These are phyloP conservation scores for Chalciporus pseudorubinellus DNA, from an alignment of 768 basidiomycete genomes.

Conservation along the genomic window DNA sequence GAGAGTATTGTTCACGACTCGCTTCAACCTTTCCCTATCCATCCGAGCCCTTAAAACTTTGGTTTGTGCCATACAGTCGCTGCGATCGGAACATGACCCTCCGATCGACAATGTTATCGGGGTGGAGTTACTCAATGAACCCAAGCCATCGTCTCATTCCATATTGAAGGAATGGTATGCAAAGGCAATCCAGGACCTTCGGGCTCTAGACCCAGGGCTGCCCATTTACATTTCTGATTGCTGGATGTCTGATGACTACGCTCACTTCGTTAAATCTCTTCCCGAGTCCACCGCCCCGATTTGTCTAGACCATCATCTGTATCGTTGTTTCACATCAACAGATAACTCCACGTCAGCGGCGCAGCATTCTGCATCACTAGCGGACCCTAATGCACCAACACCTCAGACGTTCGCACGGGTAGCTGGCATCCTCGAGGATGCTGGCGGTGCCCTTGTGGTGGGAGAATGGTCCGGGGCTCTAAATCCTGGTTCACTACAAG, in stretches of 20 bases:
- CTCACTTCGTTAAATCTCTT: slow-evolving; percentile 47
- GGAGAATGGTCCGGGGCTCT: slow-evolving; percentile 82
- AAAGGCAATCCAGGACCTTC: slow-evolving; percentile 51
- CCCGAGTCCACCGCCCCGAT: slow-evolving; percentile 38
- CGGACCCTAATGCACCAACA: slow-evolving; percentile 38
- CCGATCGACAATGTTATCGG: slow-evolving; percentile 49
- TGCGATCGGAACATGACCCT: slow-evolving; percentile 50
- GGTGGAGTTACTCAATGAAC: slow-evolving; percentile 61
- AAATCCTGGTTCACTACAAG: slow-evolving; percentile 59
- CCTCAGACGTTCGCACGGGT: slow-evolving; percentile 43
- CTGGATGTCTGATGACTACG: slow-evolving; percentile 69
- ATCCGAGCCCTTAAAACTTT: slow-evolving; percentile 48
- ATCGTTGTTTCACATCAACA: slow-evolving; percentile 68
- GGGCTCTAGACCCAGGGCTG: slow-evolving; percentile 48
- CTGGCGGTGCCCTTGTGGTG: slow-evolving; percentile 56
- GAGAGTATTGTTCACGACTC: slow-evolving; percentile 47
- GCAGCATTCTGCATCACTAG: slow-evolving; percentile 51
- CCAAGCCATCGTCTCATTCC: slow-evolving; percentile 47
- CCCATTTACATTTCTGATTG: slow-evolving; percentile 76
- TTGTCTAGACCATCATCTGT: slow-evolving; percentile 80
- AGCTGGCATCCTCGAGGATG: slow-evolving; percentile 32
- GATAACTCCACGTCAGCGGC: slow-evolving; percentile 55
- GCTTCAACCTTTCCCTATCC: slow-evolving; percentile 45
- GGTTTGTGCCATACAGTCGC: slow-evolving; percentile 30
- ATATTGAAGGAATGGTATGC: slow-evolving; percentile 63